Evolutionary conservation across 352 stramenopile species (phyloP).

Genomic region (Peronospora destructor): DNA sequence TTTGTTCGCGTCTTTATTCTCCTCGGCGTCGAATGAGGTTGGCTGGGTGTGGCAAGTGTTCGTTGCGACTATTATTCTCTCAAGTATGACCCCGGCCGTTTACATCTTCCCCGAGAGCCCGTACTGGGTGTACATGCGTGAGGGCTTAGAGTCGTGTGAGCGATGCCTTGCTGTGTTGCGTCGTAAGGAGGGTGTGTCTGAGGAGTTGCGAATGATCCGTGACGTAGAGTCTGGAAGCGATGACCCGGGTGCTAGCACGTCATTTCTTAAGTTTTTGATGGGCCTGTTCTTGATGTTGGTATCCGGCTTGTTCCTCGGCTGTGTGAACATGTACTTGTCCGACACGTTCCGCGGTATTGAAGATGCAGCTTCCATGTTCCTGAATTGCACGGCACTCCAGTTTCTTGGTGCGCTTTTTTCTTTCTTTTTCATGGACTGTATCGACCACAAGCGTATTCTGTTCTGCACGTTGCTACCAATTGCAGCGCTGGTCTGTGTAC

Average conservation of each 20-base stretch:
- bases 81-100: constrained; percentile 69
- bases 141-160: constrained; percentile 70
- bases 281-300: constrained; percentile 65
- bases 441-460: constrained; percentile 69
- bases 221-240: constrained; percentile 52
- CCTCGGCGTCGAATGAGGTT: constrained; percentile 57
- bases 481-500: constrained; percentile 35
- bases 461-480: constrained; percentile 62
- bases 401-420: constrained; percentile 67
- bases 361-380: constrained; percentile 68
- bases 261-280: constrained; percentile 60
- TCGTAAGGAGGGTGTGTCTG: constrained; percentile 65
- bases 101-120: constrained; percentile 84
- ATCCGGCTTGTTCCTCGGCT: constrained; percentile 51
- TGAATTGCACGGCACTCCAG: constrained; percentile 66
- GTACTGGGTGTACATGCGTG: constrained; percentile 79
- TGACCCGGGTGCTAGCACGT: constrained; percentile 20
- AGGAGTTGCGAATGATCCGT: constrained; percentile 73
- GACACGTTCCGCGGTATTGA: constrained; percentile 52
- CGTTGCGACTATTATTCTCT: constrained; percentile 66
- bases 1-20: constrained; percentile 58
- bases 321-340: constrained; percentile 72
- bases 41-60: constrained; percentile 85
- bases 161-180: constrained; percentile 62
- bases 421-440: constrained; percentile 83